Evolutionary conservation across 148 eudicot species (phyloP).

Genomic region (Chenopodium suecicum): DNA sequence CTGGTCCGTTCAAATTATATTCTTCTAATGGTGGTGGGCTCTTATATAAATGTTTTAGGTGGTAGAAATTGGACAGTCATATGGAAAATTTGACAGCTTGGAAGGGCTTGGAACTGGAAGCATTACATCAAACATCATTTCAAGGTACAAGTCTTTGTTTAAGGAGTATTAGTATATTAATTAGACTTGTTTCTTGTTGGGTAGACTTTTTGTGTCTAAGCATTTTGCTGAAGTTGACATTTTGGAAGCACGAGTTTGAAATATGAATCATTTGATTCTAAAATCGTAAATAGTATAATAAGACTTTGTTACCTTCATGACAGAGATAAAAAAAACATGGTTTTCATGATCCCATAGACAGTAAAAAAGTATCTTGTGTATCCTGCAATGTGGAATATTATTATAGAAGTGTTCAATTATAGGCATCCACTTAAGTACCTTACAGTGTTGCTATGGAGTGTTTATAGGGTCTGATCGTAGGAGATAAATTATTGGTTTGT

Average conservation of each 20-base stretch:
- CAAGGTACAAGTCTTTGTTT: neutral
- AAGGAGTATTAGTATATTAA: neutral
- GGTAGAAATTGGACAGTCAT: neutral
- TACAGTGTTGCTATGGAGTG: neutral
- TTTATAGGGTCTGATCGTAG: neutral
- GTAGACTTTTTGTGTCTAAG: constrained; percentile 11
- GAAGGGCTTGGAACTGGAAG: neutral
- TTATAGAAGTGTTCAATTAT: too few species aligned
- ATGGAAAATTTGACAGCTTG: constrained; percentile 10
- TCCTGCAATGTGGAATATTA: too few species aligned
- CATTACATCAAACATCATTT: constrained; percentile 8
- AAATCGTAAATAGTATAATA: neutral
- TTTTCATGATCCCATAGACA: too few species aligned
- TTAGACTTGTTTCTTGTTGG: neutral
- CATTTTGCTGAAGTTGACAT: constrained; percentile 1
- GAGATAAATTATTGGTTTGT: neutral
- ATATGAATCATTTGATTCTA: neutral
- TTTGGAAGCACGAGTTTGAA: too few species aligned
- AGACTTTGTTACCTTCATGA: too few species aligned
- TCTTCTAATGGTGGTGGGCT: constrained; percentile 21
- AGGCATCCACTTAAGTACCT: neutral
- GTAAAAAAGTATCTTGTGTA: too few species aligned
- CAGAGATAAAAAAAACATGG: too few species aligned
- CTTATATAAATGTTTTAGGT: constrained; percentile 6
- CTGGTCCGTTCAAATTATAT: constrained; percentile 5